Evolutionary conservation across 495 filamentous ascomycete species (phyloP), one percentile per base, ranked within the genome.

Genomic region (Aspergillus incahuasiensis): DNA sequence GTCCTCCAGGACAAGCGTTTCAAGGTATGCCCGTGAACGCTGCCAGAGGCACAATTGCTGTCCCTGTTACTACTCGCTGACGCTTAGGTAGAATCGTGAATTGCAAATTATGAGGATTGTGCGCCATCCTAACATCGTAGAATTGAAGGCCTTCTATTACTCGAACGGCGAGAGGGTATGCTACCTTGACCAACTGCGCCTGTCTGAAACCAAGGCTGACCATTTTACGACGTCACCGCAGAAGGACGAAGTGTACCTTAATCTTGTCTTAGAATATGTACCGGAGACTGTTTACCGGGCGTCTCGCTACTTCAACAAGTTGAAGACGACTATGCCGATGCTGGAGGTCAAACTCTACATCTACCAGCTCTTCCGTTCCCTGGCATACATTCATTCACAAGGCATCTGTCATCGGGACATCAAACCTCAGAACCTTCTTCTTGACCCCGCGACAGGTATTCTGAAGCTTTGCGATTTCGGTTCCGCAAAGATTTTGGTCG

Each of bases 101-200:
- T 84, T 98, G 57, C 94, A 98, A 70, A 98, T 98, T 70, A 98
- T 98, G 94, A 87, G 94, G 59, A 98, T 98, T 64, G 94, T 98
- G 61, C 86, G 94, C 61, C 94, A 98, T 70, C 94, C 94, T 32
- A 98, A 98, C 70, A 97, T 98, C 64, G 94, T 98, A 49, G 92
- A 97, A 71, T 80, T 98, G 49, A 98, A 98, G 73, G 94, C 94
- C 28, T 98, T 97, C 74, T 98, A 97, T 77, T 98, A 98, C 75
- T 97, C 92, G 58, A 98, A 97, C 68, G 94, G 94, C 61, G 94
- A 98, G 65, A 84, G 94, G 72, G 94, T 98, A 82, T 68, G 62
- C 32, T 41, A 12, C 24, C 22, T 8, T 28, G 25, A 28, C 25
- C n/a, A 21, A 16, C 21, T 13, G 7, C 1, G 21, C 9, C 13